Percentiles rank a stretch among this genome's conserved stretches.
phyloP scores from a whole-genome alignment of 176 grass and related monocot species.

The Coix lacrymajobi region DNA sequence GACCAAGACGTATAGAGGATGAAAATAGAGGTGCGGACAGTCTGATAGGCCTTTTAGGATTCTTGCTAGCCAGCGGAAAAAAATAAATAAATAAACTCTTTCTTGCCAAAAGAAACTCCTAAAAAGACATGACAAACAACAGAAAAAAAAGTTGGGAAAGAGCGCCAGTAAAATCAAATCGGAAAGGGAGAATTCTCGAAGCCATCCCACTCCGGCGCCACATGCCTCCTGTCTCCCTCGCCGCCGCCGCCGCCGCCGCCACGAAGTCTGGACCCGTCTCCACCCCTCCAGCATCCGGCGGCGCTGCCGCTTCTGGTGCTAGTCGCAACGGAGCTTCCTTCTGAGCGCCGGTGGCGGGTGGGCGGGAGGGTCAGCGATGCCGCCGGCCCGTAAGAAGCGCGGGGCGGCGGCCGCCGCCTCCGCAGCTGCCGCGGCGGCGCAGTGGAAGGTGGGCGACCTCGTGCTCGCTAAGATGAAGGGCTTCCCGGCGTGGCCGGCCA shows the following conservation, averaged over 20 bases:
- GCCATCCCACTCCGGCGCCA: constrained; percentile 34
- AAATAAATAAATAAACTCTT: not conserved
- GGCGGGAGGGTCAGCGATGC: constrained; percentile 56
- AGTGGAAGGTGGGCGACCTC: constrained; percentile 98
- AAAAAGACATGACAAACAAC: not conserved
- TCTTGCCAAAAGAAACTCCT: not conserved
- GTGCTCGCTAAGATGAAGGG: constrained; percentile 99
- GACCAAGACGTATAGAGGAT: too few species aligned
- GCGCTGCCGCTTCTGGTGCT: constrained; percentile 22
- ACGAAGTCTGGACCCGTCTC: constrained; percentile 8
- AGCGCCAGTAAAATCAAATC: constrained; percentile 32
- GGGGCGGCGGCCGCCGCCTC: constrained; percentile 34
- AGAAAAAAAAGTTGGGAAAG: not conserved
- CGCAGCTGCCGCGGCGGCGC: constrained; percentile 52
- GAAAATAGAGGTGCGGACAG: too few species aligned
- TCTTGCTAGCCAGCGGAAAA: not conserved
- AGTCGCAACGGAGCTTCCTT: not conserved
- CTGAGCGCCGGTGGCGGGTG: constrained; percentile 9
- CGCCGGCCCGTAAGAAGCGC: constrained; percentile 63
- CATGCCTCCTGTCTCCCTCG: constrained; percentile 23
- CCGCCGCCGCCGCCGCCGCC: constrained; percentile 6
- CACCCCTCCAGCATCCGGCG: not conserved
- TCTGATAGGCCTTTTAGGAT: not conserved
- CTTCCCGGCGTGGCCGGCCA: constrained; percentile 92
- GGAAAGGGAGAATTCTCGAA: constrained; percentile 38